Percentiles rank a stretch among this genome's conserved stretches.
phyloP scores from a whole-genome alignment of 2,329 filamentous ascomycete genomes.

The Ceratocystis albifundus region DNA sequence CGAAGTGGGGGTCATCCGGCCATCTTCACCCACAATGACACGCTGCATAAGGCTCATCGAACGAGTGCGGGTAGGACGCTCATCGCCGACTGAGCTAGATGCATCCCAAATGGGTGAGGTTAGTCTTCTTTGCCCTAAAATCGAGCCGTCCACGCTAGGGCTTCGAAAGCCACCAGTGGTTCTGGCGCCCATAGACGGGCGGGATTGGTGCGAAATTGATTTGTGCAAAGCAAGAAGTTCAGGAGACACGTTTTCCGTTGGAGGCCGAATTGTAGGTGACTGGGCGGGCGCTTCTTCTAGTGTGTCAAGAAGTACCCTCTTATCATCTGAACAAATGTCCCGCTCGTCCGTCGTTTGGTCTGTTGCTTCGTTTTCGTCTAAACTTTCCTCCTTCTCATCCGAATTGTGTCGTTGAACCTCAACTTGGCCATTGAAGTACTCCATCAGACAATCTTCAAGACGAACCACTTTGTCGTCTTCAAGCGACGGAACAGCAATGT shows the following conservation, averaged over 20 bases:
- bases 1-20: constrained; percentile 6
- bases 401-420: constrained; percentile 49
- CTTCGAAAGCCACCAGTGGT: not conserved
- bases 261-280: not conserved
- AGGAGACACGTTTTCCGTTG: not conserved
- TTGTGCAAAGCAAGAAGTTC: not conserved
- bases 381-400: constrained; percentile 6
- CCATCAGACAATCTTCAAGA: constrained; percentile 81
- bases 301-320: not conserved
- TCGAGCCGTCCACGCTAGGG: not conserved
- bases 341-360: not conserved
- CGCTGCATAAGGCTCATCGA: constrained; percentile 53
- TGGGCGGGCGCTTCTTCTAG: not conserved
- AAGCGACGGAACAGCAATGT: constrained; percentile 76
- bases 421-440: constrained; percentile 89
- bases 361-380: not conserved
- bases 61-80: constrained; percentile 24
- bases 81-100: not conserved
- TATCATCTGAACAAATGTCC: not conserved
- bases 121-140: constrained; percentile 3
- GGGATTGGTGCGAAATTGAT: not conserved
- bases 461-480: constrained; percentile 59
- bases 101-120: not conserved
- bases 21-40: constrained; percentile 43
- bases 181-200: not conserved